Base-by-base conservation (phyloP, 495 filamentous ascomycete species). In the Penicillium angulare region DNA sequence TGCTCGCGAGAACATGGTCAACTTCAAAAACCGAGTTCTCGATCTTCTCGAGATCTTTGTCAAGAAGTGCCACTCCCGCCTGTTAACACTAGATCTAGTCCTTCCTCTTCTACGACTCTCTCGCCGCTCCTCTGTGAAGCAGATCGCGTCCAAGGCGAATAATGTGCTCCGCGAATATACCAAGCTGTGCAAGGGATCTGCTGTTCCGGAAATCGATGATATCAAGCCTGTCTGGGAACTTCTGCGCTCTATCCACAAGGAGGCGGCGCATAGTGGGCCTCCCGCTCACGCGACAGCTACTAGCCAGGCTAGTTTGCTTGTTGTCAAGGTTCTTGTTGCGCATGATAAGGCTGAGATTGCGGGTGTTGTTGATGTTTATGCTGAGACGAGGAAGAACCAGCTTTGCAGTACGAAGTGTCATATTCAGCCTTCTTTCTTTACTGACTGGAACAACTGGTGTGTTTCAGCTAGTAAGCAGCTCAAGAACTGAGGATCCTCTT, bases 11-110 rank as follows among this genome's bases (percentile, higher is more conserved):
- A 88, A 79, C n/a, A 88, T 97, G 59, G 71, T 93, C 56, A 90
- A 92, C 69, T 96, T 97, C 81, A 98, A 98, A 76, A 87, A 86
- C 71, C 86, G 91, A 29, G 85, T 97, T 7, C 73, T 98, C 12
- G 93, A 97, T 59, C 74, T 97, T 0, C 77, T 97, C 18, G 80
- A 87, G 52, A 87, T 95, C 52, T 97, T 86, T 66, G 77, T 92
- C 52, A 95, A 90, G 66, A 85, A 89, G 53, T 81, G 90, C 65
- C 82, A 88, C 40, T 66, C 77, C 10, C 84, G 85, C 43, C 62
- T 80, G 0, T 73, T 90, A 0, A 78, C 84, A 0, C 78, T 95
- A 33, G 76, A 81, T 47, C 66, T 93, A 3, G 72, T 92, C 5
- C 66, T 91, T 4, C 89, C 89, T 0, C 64, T 89, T 0, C 67